A percentile compares a stretch with the other conserved stretches of the same genome.
These are phyloP conservation scores for Verticillium nonalfalfae DNA, from an alignment of 2,329 filamentous ascomycete species.

Conservation along the genomic window DNA sequence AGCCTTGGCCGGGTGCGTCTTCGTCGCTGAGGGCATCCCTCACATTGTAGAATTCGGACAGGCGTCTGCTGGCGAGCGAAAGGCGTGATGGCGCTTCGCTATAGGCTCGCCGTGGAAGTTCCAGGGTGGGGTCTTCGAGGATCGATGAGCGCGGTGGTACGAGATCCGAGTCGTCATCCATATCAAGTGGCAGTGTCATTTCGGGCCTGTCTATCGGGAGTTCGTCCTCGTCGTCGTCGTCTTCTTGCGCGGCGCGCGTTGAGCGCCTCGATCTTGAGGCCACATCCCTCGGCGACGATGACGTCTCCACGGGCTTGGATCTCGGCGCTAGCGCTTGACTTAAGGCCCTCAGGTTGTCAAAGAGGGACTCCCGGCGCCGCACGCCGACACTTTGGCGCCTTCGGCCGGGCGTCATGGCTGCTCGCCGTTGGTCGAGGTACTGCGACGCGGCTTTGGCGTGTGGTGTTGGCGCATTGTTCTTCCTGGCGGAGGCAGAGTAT, in stretches of 20 bases:
- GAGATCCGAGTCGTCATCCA: conserved; percentile 43
- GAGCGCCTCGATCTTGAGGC: conserved; percentile 16
- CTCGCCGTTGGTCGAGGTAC: conserved; percentile 51
- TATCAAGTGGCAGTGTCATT: conserved; percentile 47
- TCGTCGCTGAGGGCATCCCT: neutral
- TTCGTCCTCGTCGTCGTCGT: conserved; percentile 45
- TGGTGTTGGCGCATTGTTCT: conserved; percentile 44
- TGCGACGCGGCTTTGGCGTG: conserved; percentile 55
- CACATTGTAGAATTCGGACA: conserved; percentile 45
- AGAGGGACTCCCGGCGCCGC: conserved; percentile 49
- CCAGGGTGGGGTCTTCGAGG: conserved; percentile 53
- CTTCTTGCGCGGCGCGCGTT: conserved; percentile 21
- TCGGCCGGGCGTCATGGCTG: conserved; percentile 52
- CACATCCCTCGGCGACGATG: conserved; percentile 31
- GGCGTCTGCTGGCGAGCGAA: conserved; percentile 44
- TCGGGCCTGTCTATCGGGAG: conserved; percentile 43
- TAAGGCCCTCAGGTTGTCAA: conserved; percentile 46
- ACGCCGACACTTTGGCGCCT: conserved; percentile 46
- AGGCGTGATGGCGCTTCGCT: conserved; percentile 40
- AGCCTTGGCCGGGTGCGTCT: conserved; percentile 27
- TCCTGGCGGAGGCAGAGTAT: conserved; percentile 36
- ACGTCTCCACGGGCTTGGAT: conserved; percentile 39
- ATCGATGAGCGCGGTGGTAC: conserved; percentile 46
- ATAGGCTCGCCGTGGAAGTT: conserved; percentile 47
- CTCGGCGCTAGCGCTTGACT: conserved; percentile 46